These are phyloP conservation scores for Penicillium sp. DNA, from an alignment of 2,329 filamentous ascomycete genomes.

Conservation along the genomic window DNA sequence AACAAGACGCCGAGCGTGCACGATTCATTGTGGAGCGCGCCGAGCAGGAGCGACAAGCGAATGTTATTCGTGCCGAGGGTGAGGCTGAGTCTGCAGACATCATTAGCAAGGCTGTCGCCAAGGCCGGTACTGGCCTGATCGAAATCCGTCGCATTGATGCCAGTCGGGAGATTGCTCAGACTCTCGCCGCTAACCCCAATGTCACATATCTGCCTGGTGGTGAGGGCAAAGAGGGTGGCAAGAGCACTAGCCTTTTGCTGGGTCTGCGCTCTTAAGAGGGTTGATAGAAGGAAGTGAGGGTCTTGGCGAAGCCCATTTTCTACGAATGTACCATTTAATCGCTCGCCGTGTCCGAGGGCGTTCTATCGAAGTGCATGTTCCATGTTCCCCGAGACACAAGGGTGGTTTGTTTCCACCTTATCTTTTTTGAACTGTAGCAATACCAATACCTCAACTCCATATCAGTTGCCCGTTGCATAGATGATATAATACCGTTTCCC, in stretches of 20 bases:
- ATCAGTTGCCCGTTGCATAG: background rate
- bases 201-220: slow-evolving; percentile 88
- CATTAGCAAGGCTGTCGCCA: slow-evolving; percentile 88
- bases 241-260: slow-evolving; percentile 63
- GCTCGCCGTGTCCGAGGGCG: slow-evolving; percentile 20
- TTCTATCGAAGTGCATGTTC: slow-evolving; percentile 27
- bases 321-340: slow-evolving; percentile 25
- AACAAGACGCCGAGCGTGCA: slow-evolving; percentile 95
- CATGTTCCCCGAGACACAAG: slow-evolving; percentile 27
- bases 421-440: slow-evolving; percentile 23
- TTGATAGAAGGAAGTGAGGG: slow-evolving; percentile 11
- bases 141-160: slow-evolving; percentile 97
- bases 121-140: slow-evolving; percentile 87
- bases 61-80: slow-evolving; percentile 95
- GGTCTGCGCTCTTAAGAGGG: slow-evolving; percentile 54
- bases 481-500: background rate
- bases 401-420: slow-evolving; percentile 19
- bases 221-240: slow-evolving; percentile 51
- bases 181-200: slow-evolving; percentile 83
- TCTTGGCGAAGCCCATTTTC: slow-evolving; percentile 11
- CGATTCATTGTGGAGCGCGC: slow-evolving; percentile 98
- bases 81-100: slow-evolving; percentile 96
- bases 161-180: slow-evolving; percentile 89
- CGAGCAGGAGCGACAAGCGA: slow-evolving; percentile 97
- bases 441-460: slow-evolving; percentile 24